Evolutionary conservation across 2,329 filamentous ascomycete genomes (phyloP).

Genomic region (Microascus cirrosus): DNA sequence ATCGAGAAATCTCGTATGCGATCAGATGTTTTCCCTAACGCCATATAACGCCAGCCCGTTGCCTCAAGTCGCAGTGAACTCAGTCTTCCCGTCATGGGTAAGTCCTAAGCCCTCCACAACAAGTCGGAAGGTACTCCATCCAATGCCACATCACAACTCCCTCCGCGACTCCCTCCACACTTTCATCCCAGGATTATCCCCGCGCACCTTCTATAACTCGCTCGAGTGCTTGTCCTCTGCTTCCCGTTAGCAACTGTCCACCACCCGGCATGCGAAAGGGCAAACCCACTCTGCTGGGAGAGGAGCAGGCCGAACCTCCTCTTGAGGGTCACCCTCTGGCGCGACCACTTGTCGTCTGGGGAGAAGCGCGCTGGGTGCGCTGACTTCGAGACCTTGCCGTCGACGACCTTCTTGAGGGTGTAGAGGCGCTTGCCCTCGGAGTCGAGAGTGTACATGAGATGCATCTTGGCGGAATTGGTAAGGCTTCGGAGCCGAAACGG

Average conservation of each 20-base stretch:
- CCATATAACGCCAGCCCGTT: slow-evolving; percentile 2
- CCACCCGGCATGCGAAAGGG: neutral
- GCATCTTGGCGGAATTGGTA: slow-evolving; percentile 27
- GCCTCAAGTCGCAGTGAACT: neutral
- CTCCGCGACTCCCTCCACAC: neutral
- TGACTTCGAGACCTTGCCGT: slow-evolving; percentile 83
- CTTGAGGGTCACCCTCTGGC: slow-evolving; percentile 90
- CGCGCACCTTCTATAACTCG: neutral
- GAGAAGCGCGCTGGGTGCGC: slow-evolving; percentile 95
- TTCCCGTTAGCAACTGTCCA: neutral
- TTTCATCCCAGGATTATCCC: neutral
- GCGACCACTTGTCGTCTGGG: slow-evolving; percentile 97
- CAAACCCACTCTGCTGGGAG: slow-evolving; percentile 56
- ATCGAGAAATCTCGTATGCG: neutral
- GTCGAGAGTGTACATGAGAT: slow-evolving; percentile 76
- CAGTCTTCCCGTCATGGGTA: neutral
- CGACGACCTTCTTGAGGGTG: slow-evolving; percentile 83
- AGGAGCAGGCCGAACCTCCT: slow-evolving; percentile 82
- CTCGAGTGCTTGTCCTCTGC: slow-evolving; percentile 4
- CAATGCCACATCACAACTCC: neutral
- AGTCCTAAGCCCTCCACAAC: neutral
- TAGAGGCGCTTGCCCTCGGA: slow-evolving; percentile 77
- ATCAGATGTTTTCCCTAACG: slow-evolving; percentile 1
- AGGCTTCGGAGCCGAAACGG: neutral
- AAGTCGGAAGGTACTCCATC: neutral